Evolutionary conservation across 768 basidiomycete genomes (phyloP).

Genomic region (Suillus cothurnatus): DNA sequence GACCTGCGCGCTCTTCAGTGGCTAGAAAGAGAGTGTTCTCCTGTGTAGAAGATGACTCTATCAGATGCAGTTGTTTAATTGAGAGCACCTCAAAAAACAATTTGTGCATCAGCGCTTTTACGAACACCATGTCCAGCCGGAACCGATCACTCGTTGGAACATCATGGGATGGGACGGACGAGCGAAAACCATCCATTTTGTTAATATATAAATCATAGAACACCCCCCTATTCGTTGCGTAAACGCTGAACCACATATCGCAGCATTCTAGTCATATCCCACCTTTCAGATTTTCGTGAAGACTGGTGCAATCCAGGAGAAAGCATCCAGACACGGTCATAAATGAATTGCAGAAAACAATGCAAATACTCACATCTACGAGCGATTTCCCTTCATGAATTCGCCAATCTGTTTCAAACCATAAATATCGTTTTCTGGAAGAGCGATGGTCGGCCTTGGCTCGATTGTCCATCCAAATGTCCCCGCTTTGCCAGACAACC

Average conservation of each 20-base stretch:
- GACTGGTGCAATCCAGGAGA: neutral
- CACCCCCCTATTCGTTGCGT: neutral
- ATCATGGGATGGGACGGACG: too few relatives aligned
- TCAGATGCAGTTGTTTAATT: neutral
- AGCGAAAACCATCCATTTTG: too few relatives aligned
- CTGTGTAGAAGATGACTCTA: conserved; percentile 8
- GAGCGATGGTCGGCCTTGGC: neutral
- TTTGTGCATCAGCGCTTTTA: too few relatives aligned
- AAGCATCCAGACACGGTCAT: neutral
- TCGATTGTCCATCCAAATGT: neutral
- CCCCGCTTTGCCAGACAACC: neutral
- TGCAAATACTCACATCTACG: neutral
- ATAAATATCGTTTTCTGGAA: neutral
- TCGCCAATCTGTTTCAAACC: neutral
- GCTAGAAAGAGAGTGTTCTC: conserved; percentile 60
- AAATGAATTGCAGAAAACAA: neutral
- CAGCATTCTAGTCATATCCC: neutral
- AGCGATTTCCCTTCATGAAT: neutral
- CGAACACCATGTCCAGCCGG: too few relatives aligned
- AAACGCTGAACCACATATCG: neutral
- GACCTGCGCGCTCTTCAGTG: conserved; percentile 62
- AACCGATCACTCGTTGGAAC: too few relatives aligned
- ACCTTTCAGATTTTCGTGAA: neutral
- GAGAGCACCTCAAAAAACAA: too few relatives aligned
- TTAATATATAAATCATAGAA: too few relatives aligned